phyloP scores from a whole-genome alignment of 2,329 filamentous ascomycete genomes.

The Alternaria novae-zelandiae region DNA sequence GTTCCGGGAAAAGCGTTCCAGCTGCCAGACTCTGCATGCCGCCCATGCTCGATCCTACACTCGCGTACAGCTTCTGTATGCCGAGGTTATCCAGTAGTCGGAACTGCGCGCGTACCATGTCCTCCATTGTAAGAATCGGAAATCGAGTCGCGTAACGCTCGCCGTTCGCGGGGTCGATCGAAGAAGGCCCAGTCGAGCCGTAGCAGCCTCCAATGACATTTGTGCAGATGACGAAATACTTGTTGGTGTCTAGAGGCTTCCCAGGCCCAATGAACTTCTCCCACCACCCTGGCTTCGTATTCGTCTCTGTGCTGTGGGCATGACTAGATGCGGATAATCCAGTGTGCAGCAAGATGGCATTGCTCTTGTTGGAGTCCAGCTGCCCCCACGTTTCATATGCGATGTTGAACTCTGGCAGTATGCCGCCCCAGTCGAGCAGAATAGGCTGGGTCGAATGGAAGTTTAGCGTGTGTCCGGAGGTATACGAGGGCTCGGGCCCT shows the following conservation, averaged over 20 bases:
- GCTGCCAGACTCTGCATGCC: constrained; percentile 96
- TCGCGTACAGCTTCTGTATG: constrained; percentile 82
- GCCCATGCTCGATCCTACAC: constrained; percentile 95
- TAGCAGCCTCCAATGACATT: constrained; percentile 97
- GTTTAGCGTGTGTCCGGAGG: constrained; percentile 79
- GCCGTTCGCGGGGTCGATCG: constrained; percentile 85
- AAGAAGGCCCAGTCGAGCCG: constrained; percentile 89
- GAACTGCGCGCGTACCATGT: constrained; percentile 98
- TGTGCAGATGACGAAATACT: constrained; percentile 93
- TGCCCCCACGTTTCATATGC: constrained; percentile 93
- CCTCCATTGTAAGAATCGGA: constrained; percentile 91
- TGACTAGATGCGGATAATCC: constrained; percentile 97
- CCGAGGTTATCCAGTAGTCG: constrained; percentile 80
- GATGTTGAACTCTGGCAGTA: constrained; percentile 85
- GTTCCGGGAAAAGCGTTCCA: constrained; percentile 79
- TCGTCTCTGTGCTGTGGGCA: constrained; percentile 86
- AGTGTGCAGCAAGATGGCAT: constrained; percentile 91
- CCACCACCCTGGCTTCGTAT: constrained; percentile 95
- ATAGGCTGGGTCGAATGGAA: constrained; percentile 78
- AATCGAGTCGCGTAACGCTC: constrained; percentile 92
- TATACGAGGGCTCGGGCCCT: constrained; percentile 94
- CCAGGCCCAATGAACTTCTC: constrained; percentile 96
- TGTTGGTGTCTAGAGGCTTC: constrained; percentile 83
- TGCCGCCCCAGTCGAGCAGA: constrained; percentile 91
- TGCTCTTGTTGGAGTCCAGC: constrained; percentile 79